Base-by-base conservation (phyloP, 306 rosid genomes). In the Gastrolobium villosum region DNA sequence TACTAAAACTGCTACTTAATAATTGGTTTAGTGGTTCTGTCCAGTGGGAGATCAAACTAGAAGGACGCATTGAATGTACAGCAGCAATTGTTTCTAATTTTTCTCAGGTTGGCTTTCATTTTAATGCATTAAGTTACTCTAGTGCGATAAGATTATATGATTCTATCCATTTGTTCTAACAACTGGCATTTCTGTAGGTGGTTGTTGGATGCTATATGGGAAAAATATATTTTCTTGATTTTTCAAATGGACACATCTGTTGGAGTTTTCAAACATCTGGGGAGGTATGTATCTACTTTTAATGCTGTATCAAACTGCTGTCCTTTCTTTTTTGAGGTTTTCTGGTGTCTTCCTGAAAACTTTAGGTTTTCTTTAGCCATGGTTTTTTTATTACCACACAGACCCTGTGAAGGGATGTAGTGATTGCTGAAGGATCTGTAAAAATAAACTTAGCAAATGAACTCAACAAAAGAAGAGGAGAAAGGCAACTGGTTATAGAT, bases 181-280 rank as follows among this genome's bases (percentile, higher is more conserved):
- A 14, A 13, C 13, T 44, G 59, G 45, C 64, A 52, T 74, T 74
- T 77, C 32, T 77, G 63, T 83, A 94, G 98, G 96, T 94, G 53
- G 96, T 94, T 67, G 96, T 94, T 70, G 98, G 98, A 74, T 89
- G 98, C 82, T 94, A 92, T 90, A 70, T 79, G 79, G 98, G 98
- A 60, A 94, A 89, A 64, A 85, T 94, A 57, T 90, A 94, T 83
- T 94, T 94, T 71, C 90, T 94, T 69, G 96, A 92, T 74, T 86
- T 81, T 80, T 85, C 72, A 59, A 82, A 79, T 64, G 98, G 98
- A 57, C 78, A 70, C 74, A 87, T 88, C 78, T 84, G 78, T 62
- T 94, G 98, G 98, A 85, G 85, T 69, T 94, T 92, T 79, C 93
- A 90, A 83, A 89, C 98, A 11, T 89, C 86, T 34, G 94, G 96